A percentile compares a stretch with the other conserved stretches of the same genome.
These are phyloP conservation scores for Tylopilus orsonianus DNA, from an alignment of 1,284 basidiomycete species.

Conservation along the genomic window DNA sequence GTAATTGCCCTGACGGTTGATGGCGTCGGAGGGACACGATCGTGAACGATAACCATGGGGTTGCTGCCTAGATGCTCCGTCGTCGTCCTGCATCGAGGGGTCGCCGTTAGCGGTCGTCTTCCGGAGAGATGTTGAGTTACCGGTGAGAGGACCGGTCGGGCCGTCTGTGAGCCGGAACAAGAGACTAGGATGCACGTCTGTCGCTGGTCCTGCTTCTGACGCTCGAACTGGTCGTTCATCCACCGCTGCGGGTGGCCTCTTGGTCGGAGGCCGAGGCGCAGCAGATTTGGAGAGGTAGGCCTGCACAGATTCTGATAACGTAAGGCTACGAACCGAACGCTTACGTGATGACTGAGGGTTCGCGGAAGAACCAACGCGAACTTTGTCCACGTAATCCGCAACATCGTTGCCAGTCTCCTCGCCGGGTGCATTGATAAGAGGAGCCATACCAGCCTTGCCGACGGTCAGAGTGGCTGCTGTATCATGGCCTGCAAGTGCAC, in stretches of 20 bases:
- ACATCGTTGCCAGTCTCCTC: background rate
- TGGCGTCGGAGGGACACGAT: constrained; percentile 12
- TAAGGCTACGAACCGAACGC: constrained; percentile 32
- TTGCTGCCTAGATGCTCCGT: constrained; percentile 19
- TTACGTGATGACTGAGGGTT: constrained; percentile 18
- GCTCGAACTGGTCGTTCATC: background rate
- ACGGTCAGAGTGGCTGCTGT: background rate
- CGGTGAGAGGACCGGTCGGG: background rate
- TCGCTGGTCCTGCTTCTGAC: background rate
- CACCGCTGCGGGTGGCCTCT: background rate
- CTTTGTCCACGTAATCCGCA: constrained; percentile 19
- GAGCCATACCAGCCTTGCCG: background rate
- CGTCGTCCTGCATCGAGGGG: background rate
- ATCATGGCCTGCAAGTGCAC: constrained; percentile 1
- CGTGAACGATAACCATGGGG: constrained; percentile 30
- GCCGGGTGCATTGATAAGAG: background rate
- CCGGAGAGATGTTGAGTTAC: background rate
- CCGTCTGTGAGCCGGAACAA: constrained; percentile 8
- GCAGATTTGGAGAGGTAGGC: constrained; percentile 40
- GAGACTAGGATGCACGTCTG: background rate
- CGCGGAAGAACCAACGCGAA: constrained; percentile 16
- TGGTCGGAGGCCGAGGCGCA: background rate
- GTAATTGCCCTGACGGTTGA: constrained; percentile 14
- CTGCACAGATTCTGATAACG: constrained; percentile 49
- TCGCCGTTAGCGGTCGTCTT: background rate